Evolutionary conservation across 139 green algal species (phyloP).

Genomic region (Deuterostichococcus epilithicus): DNA sequence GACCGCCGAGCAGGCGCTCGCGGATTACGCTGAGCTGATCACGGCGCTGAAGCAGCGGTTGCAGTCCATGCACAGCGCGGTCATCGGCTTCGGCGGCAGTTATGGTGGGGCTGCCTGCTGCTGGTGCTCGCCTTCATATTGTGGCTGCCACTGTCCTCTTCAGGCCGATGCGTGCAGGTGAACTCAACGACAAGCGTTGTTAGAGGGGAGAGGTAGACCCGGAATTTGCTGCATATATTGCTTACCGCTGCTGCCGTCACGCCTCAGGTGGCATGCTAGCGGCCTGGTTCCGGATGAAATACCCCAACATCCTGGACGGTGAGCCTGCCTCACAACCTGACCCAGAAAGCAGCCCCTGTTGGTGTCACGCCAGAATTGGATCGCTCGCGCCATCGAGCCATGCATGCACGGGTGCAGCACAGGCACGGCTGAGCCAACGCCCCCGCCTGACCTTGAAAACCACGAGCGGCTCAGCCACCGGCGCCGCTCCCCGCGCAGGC

Average conservation of each 20-base stretch:
- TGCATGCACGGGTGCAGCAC: too few relatives aligned
- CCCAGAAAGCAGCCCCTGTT: neutral
- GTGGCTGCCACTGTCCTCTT: too few relatives aligned
- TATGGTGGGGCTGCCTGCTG: too few relatives aligned
- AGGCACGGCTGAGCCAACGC: too few relatives aligned
- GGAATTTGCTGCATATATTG: too few relatives aligned
- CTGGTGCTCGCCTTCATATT: too few relatives aligned
- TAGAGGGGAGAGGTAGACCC: too few relatives aligned
- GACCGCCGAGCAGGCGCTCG: conserved; percentile 60
- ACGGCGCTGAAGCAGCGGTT: conserved; percentile 37
- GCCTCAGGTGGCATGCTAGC: conserved; percentile 74
- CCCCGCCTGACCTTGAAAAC: too few relatives aligned
- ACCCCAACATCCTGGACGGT: conserved; percentile 58
- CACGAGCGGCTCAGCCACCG: neutral
- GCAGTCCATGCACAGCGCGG: conserved; percentile 27
- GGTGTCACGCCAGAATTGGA: neutral
- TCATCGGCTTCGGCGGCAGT: conserved; percentile 77
- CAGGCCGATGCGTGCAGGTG: too few relatives aligned
- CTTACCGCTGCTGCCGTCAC: too few relatives aligned
- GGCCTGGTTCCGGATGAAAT: conserved; percentile 67
- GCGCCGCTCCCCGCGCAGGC: conserved; percentile 28
- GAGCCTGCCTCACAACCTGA: neutral
- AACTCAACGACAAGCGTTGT: too few relatives aligned
- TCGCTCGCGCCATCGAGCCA: too few relatives aligned
- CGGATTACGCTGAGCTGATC: conserved; percentile 70